A percentile compares a stretch with the other conserved stretches of the same genome.
Evolutionary conservation across 192 early-diverging fungal species (phyloP).

Genomic region (Coemansia sp.): DNA sequence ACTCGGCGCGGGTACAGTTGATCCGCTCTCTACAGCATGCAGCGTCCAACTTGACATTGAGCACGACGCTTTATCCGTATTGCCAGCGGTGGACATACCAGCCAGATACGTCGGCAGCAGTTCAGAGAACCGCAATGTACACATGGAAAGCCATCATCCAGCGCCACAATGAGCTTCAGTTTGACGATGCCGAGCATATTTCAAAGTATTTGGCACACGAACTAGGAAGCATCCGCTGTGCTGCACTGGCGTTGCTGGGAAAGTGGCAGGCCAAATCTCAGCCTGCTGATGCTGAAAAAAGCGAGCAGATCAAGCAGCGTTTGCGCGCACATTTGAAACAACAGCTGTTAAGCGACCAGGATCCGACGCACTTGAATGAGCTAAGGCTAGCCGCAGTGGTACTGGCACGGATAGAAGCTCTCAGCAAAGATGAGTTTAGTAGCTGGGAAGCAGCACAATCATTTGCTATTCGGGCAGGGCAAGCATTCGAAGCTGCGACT

Average conservation of each 20-base stretch:
- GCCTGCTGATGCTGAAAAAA: neutral
- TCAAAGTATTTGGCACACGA: conserved; percentile 20
- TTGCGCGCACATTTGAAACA: conserved; percentile 9
- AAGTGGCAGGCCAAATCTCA: conserved; percentile 22
- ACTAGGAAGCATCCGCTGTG: conserved; percentile 13
- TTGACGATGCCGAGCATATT: conserved; percentile 28
- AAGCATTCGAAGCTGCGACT: neutral
- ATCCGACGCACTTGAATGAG: neutral
- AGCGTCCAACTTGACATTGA: conserved; percentile 39
- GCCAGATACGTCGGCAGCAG: conserved; percentile 16
- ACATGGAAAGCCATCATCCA: conserved; percentile 36
- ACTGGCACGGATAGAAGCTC: conserved; percentile 36
- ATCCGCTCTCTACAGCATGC: conserved; percentile 50
- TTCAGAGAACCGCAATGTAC: conserved; percentile 29
- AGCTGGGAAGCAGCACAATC: conserved; percentile 32
- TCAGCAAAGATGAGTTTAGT: neutral
- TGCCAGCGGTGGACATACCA: conserved; percentile 35
- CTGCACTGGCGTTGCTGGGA: conserved; percentile 26
- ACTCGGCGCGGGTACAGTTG: conserved; percentile 38
- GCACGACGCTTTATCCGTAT: conserved; percentile 31
- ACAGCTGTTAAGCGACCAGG: neutral
- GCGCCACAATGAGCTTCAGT: conserved; percentile 39
- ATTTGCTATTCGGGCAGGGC: neutral
- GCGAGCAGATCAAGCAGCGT: conserved; percentile 14
- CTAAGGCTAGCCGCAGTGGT: conserved; percentile 13